Percentiles rank a stretch among this genome's conserved stretches.
phyloP scores from a whole-genome alignment of 2,329 filamentous ascomycete species.

The Alternaria ethzedia region DNA sequence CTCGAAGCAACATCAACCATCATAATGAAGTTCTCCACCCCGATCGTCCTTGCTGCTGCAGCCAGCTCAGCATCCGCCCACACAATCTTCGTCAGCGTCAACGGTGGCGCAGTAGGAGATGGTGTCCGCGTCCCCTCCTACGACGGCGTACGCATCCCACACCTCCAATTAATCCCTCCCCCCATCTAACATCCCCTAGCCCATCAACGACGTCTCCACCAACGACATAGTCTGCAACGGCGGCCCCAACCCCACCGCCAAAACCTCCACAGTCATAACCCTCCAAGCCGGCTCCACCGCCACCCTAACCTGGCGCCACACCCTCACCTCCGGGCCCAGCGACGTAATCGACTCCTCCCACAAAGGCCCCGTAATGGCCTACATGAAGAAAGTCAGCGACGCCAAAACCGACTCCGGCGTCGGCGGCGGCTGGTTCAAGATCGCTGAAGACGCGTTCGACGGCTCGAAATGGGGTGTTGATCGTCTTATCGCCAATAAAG shows the following conservation, averaged over 20 bases:
- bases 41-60: conserved; percentile 32
- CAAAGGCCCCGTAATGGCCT: conserved; percentile 63
- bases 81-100: conserved; percentile 60
- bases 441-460: conserved; percentile 45
- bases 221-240: conserved; percentile 65
- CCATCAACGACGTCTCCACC: conserved; percentile 62
- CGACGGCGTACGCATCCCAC: conserved; percentile 33
- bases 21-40: conserved; percentile 38
- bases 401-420: conserved; percentile 47
- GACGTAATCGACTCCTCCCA: conserved; percentile 65
- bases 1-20: background rate
- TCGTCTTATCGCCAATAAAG: conserved; percentile 48
- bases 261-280: conserved; percentile 44
- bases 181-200: conserved; percentile 24
- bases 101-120: conserved; percentile 55
- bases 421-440: conserved; percentile 33
- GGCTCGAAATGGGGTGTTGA: conserved; percentile 44
- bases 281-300: conserved; percentile 57
- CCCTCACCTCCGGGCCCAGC: conserved; percentile 53
- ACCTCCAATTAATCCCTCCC: background rate
- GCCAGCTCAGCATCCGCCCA: conserved; percentile 53
- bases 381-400: conserved; percentile 63
- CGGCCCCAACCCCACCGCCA: conserved; percentile 56
- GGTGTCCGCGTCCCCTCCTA: conserved; percentile 58
- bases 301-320: conserved; percentile 65